Evolutionary conservation across 2,329 filamentous ascomycete genomes (phyloP), one percentile per base, ranked within the genome.

Genomic region (Penicillium sp.): DNA sequence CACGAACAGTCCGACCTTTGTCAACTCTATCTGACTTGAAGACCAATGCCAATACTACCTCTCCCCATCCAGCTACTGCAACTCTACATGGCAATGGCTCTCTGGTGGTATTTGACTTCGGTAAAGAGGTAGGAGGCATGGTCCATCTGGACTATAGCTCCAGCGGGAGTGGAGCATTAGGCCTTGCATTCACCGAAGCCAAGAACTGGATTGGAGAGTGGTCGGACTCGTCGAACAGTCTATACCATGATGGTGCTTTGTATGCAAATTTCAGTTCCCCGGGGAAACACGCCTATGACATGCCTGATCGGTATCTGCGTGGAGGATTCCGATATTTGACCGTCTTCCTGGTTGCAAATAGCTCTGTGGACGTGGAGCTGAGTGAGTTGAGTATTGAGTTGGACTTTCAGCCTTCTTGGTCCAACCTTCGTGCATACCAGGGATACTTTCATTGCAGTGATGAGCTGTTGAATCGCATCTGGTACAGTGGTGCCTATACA

Each of bases 41-140:
- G 54, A 32, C 51, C 50, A 46, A 67, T 39, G 49, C 47, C 4
- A 54, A 41, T 12, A 49, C 54, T n/a, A 44, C 58, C 9, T 68
- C 59, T 63, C 62, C 4, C 27, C 53, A 35, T 69, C 71, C 61
- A 49, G 64, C 5, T 57, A 64, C 38, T 12, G 60, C 62, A 2
- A 60, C 56, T 1, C 60, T 78, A 4, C 54, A 56, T 7, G 70
- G 72, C 9, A 80, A 81, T 58, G 78, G 75, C 9, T 79, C 77
- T 3, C 69, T 72, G n/a, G 62, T 80, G 1, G 75, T 82, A 1
- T 80, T 81, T 49, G 81, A 83, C 62, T 83, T 83, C 59, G 80
- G 79, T 3, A 69, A 74, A 23, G 78, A 82, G 59, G 78, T 83
- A 4, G 80, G 80, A 32, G 81, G 81, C 4, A 75, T 82, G 47